Evolutionary conservation across 2,329 filamentous ascomycete species (phyloP), one percentile per base, ranked within the genome.

Genomic region (Aspergillus fijiensis): DNA sequence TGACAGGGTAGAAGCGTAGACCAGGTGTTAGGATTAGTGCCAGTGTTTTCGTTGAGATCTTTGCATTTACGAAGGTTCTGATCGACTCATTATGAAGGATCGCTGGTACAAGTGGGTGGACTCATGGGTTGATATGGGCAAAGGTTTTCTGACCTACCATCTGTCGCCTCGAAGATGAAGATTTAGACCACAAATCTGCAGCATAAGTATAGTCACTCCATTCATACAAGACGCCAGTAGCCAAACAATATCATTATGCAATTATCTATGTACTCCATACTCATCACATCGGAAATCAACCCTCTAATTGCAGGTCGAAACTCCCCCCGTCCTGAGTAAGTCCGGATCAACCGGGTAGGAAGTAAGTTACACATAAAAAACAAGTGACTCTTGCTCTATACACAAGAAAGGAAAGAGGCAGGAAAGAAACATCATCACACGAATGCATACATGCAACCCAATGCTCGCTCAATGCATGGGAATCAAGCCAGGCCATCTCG

Each of bases 371-470:
- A 55, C 45, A 55, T 48, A 48, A 19, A 35, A 35, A 16, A 23
- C 21, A 53, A 53, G 33, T 53, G 42, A 55, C 49, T 23, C 51
- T 39, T 42, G 51, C 51, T 53, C 51, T 53, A 45, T 53, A 53
- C 51, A 52, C n/a, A 23, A 42, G 33, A 45, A 45, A 19, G 14
- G 39, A 19, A 45, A 12, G 33, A 16, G 33, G 14, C 14, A 39
- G 29, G 31, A 35, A 35, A 11, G 42, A 48, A 49, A 29, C 27
- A 29, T 29, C 7, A 29, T 9, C 27, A 29, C 27, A 3, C 27
- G 9, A 45, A 35, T 35, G 11, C 53, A 55, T 29, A 39, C 51
- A 55, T 47, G 52, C 52, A 25, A 49, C 19, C 48, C 21, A 27
- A 53, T 42, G 51, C 39, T 42, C 51, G 21, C 51, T 42, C n/a